phyloP scores from a whole-genome alignment of 495 filamentous ascomycete genomes.

The Tuber umbilicatum region DNA sequence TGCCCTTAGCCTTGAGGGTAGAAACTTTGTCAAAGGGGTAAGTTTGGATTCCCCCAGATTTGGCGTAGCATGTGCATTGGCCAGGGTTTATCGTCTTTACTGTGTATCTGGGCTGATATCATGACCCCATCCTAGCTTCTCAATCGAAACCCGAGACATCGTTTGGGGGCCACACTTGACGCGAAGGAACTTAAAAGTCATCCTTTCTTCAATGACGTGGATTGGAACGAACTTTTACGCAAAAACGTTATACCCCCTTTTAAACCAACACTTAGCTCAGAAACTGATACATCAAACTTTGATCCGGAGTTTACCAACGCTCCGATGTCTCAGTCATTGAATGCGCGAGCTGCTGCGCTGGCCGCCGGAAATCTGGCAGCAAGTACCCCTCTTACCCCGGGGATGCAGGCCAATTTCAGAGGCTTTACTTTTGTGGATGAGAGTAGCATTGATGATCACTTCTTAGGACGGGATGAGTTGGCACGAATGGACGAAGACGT shows the following conservation, averaged over 20 bases:
- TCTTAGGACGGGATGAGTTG: conserved; percentile 54
- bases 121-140: conserved; percentile 51
- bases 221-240: conserved; percentile 78
- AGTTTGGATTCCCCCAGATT: conserved; percentile 8
- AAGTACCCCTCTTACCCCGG: conserved; percentile 83
- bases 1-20: conserved; percentile 83
- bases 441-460: conserved; percentile 87
- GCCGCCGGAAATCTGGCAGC: conserved; percentile 68
- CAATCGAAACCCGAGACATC: conserved; percentile 94
- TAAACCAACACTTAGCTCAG: conserved; percentile 91
- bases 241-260: conserved; percentile 96
- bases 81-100: not conserved
- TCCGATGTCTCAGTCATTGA: conserved; percentile 71
- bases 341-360: conserved; percentile 75
- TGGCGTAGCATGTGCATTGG: not conserved
- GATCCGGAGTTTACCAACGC: conserved; percentile 98
- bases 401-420: conserved; percentile 95
- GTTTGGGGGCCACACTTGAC: conserved; percentile 81
- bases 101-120: not conserved
- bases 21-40: conserved; percentile 91
- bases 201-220: conserved; percentile 87
- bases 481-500: conserved; percentile 71
- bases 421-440: conserved; percentile 98
- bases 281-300: conserved; percentile 94
- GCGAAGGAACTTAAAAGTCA: conserved; percentile 92